Percentiles rank a stretch among this genome's conserved stretches.
Evolutionary conservation across 768 basidiomycete species (phyloP).

Genomic region (Boletus rex-veris): DNA sequence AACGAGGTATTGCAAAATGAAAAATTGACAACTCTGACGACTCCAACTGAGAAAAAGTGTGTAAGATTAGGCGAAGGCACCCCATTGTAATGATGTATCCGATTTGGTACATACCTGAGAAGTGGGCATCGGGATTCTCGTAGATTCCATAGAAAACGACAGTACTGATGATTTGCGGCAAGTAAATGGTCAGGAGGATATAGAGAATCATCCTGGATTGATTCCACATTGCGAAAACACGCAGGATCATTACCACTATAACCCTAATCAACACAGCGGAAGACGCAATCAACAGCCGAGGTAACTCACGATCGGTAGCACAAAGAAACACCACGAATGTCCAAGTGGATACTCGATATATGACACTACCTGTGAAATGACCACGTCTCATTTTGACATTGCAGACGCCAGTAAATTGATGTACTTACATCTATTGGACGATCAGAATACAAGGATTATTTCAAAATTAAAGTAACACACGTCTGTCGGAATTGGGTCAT

Average conservation of each 20-base stretch:
- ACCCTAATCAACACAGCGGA: background rate
- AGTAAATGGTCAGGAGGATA: background rate
- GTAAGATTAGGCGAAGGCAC: too few relatives aligned
- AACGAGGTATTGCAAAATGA: background rate
- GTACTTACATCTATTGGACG: background rate
- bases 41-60: background rate
- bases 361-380: background rate
- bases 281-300: background rate
- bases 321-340: background rate
- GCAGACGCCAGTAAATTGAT: background rate
- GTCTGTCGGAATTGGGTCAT: background rate
- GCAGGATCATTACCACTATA: constrained; percentile 1
- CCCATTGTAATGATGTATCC: too few relatives aligned
- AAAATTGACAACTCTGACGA: background rate
- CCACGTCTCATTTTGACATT: background rate
- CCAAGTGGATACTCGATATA: background rate
- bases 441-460: background rate
- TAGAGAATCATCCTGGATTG: background rate
- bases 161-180: background rate
- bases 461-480: background rate
- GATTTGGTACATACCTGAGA: background rate
- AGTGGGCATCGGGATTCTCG: background rate
- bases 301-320: background rate
- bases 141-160: background rate
- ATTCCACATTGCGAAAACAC: constrained; percentile 2